Evolutionary conservation across 2,329 filamentous ascomycete species (phyloP).

Genomic region (Diaporthe australafricana): DNA sequence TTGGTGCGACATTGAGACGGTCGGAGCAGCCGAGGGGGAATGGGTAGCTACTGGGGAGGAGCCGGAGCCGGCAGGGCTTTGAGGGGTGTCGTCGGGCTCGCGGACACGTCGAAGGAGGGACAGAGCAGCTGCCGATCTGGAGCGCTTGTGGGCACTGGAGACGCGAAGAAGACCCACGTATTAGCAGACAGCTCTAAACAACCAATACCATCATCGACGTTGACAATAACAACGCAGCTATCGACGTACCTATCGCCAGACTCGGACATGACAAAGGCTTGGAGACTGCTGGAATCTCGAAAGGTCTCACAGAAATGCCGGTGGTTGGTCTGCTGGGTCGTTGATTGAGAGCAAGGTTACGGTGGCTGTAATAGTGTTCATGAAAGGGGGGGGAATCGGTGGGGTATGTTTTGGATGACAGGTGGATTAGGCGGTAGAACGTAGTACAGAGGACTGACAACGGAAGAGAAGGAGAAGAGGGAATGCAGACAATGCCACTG

Average conservation of each 20-base stretch:
- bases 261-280: constrained; percentile 32
- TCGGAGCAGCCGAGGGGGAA: constrained; percentile 46
- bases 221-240: not conserved
- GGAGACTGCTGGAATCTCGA: constrained; percentile 12
- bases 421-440: not conserved
- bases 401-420: constrained; percentile 1
- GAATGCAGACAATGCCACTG: not conserved
- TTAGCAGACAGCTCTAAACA: constrained; percentile 24
- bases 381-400: constrained; percentile 10
- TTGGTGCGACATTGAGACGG: constrained; percentile 51
- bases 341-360: constrained; percentile 9
- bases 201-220: not conserved
- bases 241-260: constrained; percentile 33
- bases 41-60: constrained; percentile 49
- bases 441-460: not conserved
- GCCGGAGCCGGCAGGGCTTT: constrained; percentile 42
- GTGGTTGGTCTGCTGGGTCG: constrained; percentile 1
- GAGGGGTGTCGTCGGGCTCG: constrained; percentile 59
- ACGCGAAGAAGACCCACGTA: not conserved
- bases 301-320: constrained; percentile 11
- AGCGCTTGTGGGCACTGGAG: constrained; percentile 58
- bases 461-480: not conserved
- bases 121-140: constrained; percentile 64
- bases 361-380: constrained; percentile 1
- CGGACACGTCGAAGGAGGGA: constrained; percentile 62